Evolutionary conservation across 2,329 filamentous ascomycete genomes (phyloP), one percentile per base, ranked within the genome.

Genomic region (Diaporthe helianthi): DNA sequence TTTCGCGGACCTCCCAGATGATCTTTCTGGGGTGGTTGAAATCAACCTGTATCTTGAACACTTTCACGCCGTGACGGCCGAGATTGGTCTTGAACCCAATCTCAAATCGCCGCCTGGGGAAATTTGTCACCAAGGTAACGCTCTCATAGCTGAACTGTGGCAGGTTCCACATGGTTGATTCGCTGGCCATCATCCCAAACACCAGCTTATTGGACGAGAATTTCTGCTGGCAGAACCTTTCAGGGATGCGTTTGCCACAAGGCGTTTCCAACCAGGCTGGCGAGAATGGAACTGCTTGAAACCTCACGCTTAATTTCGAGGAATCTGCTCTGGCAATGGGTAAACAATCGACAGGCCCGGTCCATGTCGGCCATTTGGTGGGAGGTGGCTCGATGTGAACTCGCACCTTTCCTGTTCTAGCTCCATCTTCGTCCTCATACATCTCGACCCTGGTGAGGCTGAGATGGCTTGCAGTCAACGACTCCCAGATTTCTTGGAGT

Each of bases 371-470:
- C 69, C 67, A 71, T 24, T 44, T 49, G 19, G 24, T 54, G 0
- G 89, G 88, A 0, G 87, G 85, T 0, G 89, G 89, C 75, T 83
- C 85, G 71, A 92, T 91, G 2, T 80, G 81, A 41, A 92, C 78
- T 22, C 80, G 83, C 1, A 82, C 88, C 29, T 51, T 76, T 0
- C 80, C 79, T 38, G 78, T 78, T 66, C 79, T 75, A 31, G 79
- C 69, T n/a, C 85, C 79, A 36, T 79, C 72, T 7, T 73, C 70
- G 60, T 80, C 75, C 55, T 86, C 83, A 60, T 81, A 84, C 1
- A 92, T 80, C 17, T 91, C 87, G 44, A 92, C 86, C 44, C 79
- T 84, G 3, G 78, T 78, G 15, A 93, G 82, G 7, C 79, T 79
- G 0, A 71, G 53, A 36, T 90, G 89, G 69, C 88, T 80, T 0